Percentiles rank a stretch among this genome's conserved stretches.
phyloP scores from a whole-genome alignment of 169 alveolate species.

The Perkinsus chesapeaki region DNA sequence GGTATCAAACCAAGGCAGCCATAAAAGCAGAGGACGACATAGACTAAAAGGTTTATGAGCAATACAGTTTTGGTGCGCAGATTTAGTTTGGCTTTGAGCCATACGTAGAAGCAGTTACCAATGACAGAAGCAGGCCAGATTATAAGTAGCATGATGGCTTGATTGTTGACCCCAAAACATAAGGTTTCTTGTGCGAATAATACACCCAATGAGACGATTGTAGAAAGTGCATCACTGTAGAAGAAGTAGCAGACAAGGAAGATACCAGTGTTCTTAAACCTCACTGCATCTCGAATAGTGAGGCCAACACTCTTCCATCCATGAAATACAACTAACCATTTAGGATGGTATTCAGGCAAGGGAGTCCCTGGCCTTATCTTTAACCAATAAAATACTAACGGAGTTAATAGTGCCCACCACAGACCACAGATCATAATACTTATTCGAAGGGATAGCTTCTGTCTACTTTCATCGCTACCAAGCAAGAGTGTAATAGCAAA shows the following conservation, averaged over 20 bases:
- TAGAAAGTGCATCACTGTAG: background rate
- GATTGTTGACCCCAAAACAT: background rate
- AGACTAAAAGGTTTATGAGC: background rate
- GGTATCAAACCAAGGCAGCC: background rate
- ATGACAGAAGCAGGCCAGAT: background rate
- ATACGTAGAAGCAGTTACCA: background rate
- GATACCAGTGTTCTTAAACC: background rate
- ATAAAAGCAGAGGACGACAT: background rate
- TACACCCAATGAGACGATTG: background rate
- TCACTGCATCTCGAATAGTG: background rate
- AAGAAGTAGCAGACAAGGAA: background rate
- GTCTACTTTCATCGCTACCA: background rate
- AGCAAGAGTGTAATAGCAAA: background rate
- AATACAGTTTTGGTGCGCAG: background rate
- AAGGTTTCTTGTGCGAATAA: background rate
- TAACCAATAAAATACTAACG: background rate
- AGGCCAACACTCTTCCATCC: background rate
- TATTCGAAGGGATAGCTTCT: background rate
- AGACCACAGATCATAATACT: background rate
- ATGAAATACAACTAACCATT: background rate
- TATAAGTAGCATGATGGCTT: background rate
- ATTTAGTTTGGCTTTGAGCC: background rate
- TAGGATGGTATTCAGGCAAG: background rate
- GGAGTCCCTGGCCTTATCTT: background rate
- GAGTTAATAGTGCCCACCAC: background rate